A percentile compares a stretch with the other conserved stretches of the same genome.
Evolutionary conservation across 768 basidiomycete species (phyloP).

Genomic region (Boletales sp.): DNA sequence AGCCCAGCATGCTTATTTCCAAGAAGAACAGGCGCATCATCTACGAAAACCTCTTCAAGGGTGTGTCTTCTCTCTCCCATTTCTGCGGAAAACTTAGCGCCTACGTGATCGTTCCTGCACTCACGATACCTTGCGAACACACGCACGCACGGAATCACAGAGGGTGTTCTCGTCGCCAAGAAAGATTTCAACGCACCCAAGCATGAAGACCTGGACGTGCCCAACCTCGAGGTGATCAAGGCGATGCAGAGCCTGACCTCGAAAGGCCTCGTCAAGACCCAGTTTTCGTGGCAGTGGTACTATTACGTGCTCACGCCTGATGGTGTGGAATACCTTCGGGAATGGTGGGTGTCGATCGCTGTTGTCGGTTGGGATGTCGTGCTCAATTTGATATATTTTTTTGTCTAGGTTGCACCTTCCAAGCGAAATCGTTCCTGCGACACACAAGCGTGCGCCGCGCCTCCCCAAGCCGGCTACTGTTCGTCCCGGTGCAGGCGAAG

Average conservation of each 20-base stretch:
- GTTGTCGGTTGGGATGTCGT: neutral
- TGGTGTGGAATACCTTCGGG: slow-evolving; percentile 95
- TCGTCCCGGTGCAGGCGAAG: slow-evolving; percentile 67
- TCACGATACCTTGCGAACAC: neutral
- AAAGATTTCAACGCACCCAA: slow-evolving; percentile 98
- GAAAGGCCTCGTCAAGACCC: slow-evolving; percentile 92
- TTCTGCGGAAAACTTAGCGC: neutral
- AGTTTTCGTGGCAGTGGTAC: slow-evolving; percentile 99
- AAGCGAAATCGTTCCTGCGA: slow-evolving; percentile 91
- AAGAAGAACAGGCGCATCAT: slow-evolving; percentile 93
- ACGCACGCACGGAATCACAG: slow-evolving; percentile 36
- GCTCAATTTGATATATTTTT: neutral
- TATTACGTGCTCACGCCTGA: slow-evolving; percentile 97
- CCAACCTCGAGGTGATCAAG: slow-evolving; percentile 70
- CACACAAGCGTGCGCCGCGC: slow-evolving; percentile 95
- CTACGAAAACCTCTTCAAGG: slow-evolving; percentile 99
- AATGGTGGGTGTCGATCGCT: slow-evolving; percentile 48
- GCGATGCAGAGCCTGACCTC: slow-evolving; percentile 67
- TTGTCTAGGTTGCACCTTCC: slow-evolving; percentile 83
- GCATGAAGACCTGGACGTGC: slow-evolving; percentile 84
- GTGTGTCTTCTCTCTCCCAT: slow-evolving; percentile 41
- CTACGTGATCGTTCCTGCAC: neutral
- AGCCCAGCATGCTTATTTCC: slow-evolving; percentile 87
- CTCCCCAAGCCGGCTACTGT: slow-evolving; percentile 77
- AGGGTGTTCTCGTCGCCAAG: slow-evolving; percentile 98